phyloP scores from a whole-genome alignment of 208 protist species.

The Trypanosoma lewisi region DNA sequence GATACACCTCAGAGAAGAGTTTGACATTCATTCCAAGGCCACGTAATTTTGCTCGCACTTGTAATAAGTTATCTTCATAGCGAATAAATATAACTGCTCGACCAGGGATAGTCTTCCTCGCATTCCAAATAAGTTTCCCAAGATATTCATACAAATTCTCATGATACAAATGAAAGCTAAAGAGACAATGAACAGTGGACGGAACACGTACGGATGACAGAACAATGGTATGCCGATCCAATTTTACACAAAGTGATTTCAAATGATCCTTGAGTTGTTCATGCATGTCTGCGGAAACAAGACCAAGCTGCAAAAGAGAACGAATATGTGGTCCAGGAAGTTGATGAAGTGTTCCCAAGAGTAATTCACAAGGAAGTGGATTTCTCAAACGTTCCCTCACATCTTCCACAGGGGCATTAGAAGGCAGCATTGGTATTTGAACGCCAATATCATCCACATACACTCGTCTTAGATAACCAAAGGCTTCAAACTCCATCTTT shows the following conservation, averaged over 20 bases:
- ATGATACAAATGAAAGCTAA: slow-evolving; percentile 57
- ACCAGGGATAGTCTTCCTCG: slow-evolving; percentile 64
- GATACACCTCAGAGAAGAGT: slow-evolving; percentile 78
- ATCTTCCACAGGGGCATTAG: slow-evolving; percentile 41
- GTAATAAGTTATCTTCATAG: slow-evolving; percentile 53
- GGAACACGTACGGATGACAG: slow-evolving; percentile 67
- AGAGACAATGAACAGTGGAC: slow-evolving; percentile 78
- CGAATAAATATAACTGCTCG: slow-evolving; percentile 66
- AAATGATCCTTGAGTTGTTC: slow-evolving; percentile 65
- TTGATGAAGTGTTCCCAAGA: slow-evolving; percentile 83
- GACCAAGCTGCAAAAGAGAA: slow-evolving; percentile 77
- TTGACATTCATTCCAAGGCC: slow-evolving; percentile 69
- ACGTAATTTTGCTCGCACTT: slow-evolving; percentile 51
- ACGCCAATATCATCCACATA: slow-evolving; percentile 80
- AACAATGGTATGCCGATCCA: slow-evolving; percentile 61
- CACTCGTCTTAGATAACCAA: slow-evolving; percentile 81
- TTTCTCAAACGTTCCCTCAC: slow-evolving; percentile 70
- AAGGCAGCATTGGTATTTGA: slow-evolving; percentile 61
- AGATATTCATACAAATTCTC: slow-evolving; percentile 51
- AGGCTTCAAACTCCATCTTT: slow-evolving; percentile 83
- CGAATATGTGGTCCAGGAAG: slow-evolving; percentile 78
- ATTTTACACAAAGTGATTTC: slow-evolving; percentile 76
- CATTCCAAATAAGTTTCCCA: slow-evolving; percentile 58
- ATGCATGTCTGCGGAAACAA: slow-evolving; percentile 77
- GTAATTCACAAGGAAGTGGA: slow-evolving; percentile 64